Conservation (phyloP, 1,284 basidiomycete species). For the Fomitopsis pinicola region DNA sequence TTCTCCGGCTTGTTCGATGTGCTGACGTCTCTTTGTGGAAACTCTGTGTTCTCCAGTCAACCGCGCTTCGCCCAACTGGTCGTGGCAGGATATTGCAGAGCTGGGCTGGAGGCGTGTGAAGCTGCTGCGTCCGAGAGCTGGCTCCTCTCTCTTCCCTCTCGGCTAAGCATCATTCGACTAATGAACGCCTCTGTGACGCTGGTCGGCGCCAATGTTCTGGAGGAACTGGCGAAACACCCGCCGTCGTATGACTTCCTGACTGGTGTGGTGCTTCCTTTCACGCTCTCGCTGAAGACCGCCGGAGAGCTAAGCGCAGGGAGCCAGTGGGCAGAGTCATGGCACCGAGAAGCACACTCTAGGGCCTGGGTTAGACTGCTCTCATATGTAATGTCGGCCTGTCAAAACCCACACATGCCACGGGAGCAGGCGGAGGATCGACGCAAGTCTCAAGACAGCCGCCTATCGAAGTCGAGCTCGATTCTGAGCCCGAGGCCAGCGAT, state of each 20-base stretch:
- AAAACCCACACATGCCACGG: constrained; percentile 18
- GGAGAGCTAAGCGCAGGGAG: constrained; percentile 39
- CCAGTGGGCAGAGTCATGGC: constrained; percentile 40
- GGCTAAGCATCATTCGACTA: constrained; percentile 48
- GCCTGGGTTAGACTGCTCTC: constrained; percentile 67
- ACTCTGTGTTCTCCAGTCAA: constrained; percentile 49
- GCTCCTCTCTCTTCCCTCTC: constrained; percentile 45
- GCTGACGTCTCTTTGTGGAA: constrained; percentile 43
- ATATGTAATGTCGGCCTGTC: constrained; percentile 50
- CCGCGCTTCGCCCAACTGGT: constrained; percentile 49
- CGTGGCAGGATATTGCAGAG: constrained; percentile 53
- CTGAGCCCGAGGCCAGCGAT: constrained; percentile 34
- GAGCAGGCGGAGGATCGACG: constrained; percentile 27
- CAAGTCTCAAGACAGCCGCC: constrained; percentile 40
- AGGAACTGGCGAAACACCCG: constrained; percentile 49
- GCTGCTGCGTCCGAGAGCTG: constrained; percentile 49
- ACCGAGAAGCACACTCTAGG: constrained; percentile 39
- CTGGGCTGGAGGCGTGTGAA: constrained; percentile 55
- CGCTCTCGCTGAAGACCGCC: constrained; percentile 49
- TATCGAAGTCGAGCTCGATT: constrained; percentile 6
- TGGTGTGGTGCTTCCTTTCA: constrained; percentile 60
- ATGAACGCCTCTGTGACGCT: constrained; percentile 51
- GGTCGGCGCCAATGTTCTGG: constrained; percentile 50
- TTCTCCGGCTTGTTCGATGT: constrained; percentile 60
- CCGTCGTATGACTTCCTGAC: constrained; percentile 57